Percentiles rank a stretch among this genome's conserved stretches.
Evolutionary conservation across 306 rosid genomes (phyloP).

Genomic region (Quercus agrifolia): DNA sequence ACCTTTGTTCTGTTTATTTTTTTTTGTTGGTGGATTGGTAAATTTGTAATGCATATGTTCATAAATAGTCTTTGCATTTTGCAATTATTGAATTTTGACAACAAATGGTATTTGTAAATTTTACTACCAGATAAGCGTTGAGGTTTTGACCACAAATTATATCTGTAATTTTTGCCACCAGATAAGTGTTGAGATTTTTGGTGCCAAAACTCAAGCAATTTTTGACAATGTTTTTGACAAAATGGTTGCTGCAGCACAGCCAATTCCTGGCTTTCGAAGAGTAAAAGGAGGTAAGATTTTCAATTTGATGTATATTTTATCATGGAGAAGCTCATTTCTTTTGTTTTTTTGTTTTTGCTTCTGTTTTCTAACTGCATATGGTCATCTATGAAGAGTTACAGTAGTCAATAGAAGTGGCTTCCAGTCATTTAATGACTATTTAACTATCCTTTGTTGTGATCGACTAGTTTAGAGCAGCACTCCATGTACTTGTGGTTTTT

Average conservation of each 20-base stretch:
- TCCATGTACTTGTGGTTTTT: neutral
- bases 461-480: neutral
- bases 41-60: neutral
- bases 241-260: slow-evolving; percentile 91
- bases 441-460: neutral
- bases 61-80: neutral
- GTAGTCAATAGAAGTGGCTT: neutral
- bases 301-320: neutral
- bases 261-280: slow-evolving; percentile 92
- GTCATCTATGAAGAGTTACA: neutral
- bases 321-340: neutral
- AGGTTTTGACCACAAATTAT: neutral
- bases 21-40: neutral
- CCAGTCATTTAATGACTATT: neutral
- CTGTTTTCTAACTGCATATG: neutral
- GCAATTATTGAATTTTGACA: neutral
- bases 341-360: neutral
- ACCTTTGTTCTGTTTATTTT: neutral
- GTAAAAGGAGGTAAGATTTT: slow-evolving; percentile 76
- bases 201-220: slow-evolving; percentile 54
- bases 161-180: slow-evolving; percentile 25
- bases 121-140: neutral
- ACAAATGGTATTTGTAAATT: neutral
- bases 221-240: slow-evolving; percentile 61
- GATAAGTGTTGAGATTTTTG: slow-evolving; percentile 66